A percentile compares a stretch with the other conserved stretches of the same genome.
phyloP scores from a whole-genome alignment of 108 stramenopile genomes.

The Nannochloropsis oceanica region DNA sequence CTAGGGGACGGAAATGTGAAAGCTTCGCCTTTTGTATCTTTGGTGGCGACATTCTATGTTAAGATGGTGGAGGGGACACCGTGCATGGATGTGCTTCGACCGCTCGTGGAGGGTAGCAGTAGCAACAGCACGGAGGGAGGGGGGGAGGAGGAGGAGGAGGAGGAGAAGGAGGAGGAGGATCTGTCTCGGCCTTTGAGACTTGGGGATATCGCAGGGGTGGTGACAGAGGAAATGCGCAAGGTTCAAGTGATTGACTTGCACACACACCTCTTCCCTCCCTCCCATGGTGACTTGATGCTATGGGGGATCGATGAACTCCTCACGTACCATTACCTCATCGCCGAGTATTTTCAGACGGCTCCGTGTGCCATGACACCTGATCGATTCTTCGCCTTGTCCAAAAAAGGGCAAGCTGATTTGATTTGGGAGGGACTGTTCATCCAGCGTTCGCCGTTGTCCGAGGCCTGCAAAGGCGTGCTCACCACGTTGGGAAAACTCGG shows the following conservation, averaged over 20 bases:
- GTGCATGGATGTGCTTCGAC: not conserved
- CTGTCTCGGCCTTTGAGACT: not conserved
- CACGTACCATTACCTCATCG: conserved; percentile 79
- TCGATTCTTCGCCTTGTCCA: not conserved
- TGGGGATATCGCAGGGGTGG: not conserved
- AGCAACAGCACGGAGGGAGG: not conserved
- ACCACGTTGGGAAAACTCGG: conserved; percentile 53
- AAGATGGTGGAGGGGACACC: not conserved
- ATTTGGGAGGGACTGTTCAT: conserved; percentile 71
- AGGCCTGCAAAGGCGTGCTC: conserved; percentile 66
- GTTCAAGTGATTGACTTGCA: conserved; percentile 61
- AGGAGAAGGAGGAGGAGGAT: not conserved
- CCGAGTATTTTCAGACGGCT: conserved; percentile 70
- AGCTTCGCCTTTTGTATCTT: not conserved
- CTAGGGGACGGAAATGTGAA: not conserved
- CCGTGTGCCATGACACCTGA: conserved; percentile 38
- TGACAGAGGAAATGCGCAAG: conserved; percentile 3
- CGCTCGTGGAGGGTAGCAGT: not conserved
- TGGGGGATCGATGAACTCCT: conserved; percentile 76
- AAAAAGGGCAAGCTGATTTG: conserved; percentile 39
- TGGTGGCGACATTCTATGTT: not conserved
- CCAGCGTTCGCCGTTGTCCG: conserved; percentile 57
- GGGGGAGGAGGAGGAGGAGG: not conserved
- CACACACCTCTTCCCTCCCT: conserved; percentile 71
- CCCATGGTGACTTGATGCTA: conserved; percentile 57